These are phyloP conservation scores for Marasmius tenuissimus DNA, from an alignment of 1,284 basidiomycete genomes.

Conservation along the genomic window DNA sequence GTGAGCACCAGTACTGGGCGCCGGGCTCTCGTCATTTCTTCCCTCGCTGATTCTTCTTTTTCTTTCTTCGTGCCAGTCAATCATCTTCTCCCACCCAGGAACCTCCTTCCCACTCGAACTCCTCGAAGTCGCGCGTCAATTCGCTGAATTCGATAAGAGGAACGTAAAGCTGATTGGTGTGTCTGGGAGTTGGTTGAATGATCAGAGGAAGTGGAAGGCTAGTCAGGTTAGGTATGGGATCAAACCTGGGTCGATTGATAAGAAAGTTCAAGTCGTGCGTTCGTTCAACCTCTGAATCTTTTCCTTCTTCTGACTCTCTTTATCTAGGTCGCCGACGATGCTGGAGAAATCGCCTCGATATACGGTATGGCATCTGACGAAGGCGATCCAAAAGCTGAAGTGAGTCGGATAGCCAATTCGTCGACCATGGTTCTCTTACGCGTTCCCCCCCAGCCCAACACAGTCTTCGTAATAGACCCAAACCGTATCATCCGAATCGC, in stretches of 20 bases:
- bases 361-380: slow-evolving; percentile 9
- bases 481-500: slow-evolving; percentile 11
- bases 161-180: slow-evolving; percentile 10
- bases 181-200: slow-evolving; percentile 11
- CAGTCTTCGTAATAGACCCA: slow-evolving; percentile 14
- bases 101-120: slow-evolving; percentile 8
- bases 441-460: slow-evolving; percentile 4
- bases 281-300: neutral
- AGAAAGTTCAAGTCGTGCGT: slow-evolving; percentile 9
- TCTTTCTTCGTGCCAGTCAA: slow-evolving; percentile 5
- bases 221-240: slow-evolving; percentile 6
- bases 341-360: slow-evolving; percentile 2
- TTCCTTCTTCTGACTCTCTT: neutral
- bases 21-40: slow-evolving; percentile 15
- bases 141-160: slow-evolving; percentile 8
- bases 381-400: neutral
- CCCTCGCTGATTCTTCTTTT: slow-evolving; percentile 3
- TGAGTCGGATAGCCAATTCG: slow-evolving; percentile 5
- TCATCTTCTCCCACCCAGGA: slow-evolving; percentile 13
- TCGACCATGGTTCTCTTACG: neutral
- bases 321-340: slow-evolving; percentile 11
- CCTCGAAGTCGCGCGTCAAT: slow-evolving; percentile 5
- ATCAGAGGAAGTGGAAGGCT: slow-evolving; percentile 5
- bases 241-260: neutral
- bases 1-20: no score